Conservation (phyloP, 441 rosid species). For the Arabidopsis lyrata region DNA sequence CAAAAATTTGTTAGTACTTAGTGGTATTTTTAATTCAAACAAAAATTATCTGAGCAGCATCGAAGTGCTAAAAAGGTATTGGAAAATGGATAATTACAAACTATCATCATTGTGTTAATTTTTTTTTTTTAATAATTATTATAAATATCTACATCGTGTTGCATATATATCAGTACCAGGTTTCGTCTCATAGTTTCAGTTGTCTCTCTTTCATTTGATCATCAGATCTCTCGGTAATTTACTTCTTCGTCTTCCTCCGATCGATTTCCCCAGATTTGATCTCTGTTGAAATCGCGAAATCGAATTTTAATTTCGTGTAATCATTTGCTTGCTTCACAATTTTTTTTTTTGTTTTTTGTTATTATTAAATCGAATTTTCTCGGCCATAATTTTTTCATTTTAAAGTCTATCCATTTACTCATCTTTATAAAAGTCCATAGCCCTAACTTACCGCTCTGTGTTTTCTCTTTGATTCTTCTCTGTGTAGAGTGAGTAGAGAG, state of each 20-base stretch:
- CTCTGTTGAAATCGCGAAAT: neutral
- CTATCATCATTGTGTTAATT: neutral
- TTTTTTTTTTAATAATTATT: neutral
- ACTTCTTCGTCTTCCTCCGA: slow-evolving; percentile 20
- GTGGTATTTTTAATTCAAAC: neutral
- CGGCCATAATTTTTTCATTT: slow-evolving; percentile 56
- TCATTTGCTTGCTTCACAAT: slow-evolving; percentile 1
- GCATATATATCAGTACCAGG: slow-evolving; percentile 21
- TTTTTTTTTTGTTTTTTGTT: slow-evolving; percentile 7
- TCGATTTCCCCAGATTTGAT: slow-evolving; percentile 23
- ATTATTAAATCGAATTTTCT: slow-evolving; percentile 47
- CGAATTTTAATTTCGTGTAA: neutral
- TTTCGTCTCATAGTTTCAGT: slow-evolving; percentile 31
- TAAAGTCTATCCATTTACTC: slow-evolving; percentile 55
- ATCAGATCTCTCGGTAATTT: slow-evolving; percentile 40
- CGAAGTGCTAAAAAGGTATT: slow-evolving; percentile 19
- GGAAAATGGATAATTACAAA: slow-evolving; percentile 16
- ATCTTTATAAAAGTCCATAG: slow-evolving; percentile 40
- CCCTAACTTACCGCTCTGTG: slow-evolving; percentile 25
- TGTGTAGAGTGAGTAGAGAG: slow-evolving; percentile 36
- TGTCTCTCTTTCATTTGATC: slow-evolving; percentile 18
- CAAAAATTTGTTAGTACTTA: neutral
- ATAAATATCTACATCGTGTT: slow-evolving; percentile 13
- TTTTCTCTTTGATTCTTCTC: slow-evolving; percentile 37
- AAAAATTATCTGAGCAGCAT: slow-evolving; percentile 22